These are phyloP conservation scores for Moniliella sp. DNA, from an alignment of 1,284 basidiomycete genomes.

Conservation along the genomic window DNA sequence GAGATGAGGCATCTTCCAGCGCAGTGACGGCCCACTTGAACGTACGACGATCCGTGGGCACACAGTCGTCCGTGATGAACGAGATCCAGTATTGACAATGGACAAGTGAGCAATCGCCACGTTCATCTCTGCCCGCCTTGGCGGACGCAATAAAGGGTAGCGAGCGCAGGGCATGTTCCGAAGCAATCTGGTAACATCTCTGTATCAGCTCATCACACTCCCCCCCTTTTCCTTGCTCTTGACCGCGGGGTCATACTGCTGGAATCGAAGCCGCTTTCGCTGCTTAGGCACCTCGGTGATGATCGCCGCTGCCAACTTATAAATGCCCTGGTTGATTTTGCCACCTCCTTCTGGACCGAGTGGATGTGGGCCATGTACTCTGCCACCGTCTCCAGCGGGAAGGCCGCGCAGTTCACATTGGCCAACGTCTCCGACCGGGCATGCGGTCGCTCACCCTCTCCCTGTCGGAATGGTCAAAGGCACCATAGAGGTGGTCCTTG, in stretches of 20 bases:
- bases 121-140: conserved; percentile 21
- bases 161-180: conserved; percentile 42
- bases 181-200: conserved; percentile 86
- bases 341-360: conserved; percentile 63
- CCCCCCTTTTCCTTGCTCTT: conserved; percentile 3
- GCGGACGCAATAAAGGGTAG: conserved; percentile 27
- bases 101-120: conserved; percentile 20
- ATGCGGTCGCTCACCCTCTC: conserved; percentile 4
- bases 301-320: conserved; percentile 73
- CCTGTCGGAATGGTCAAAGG: conserved; percentile 11
- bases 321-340: conserved; percentile 68
- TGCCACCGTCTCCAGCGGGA: conserved; percentile 43
- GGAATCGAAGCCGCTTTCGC: no score
- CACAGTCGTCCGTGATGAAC: conserved; percentile 94
- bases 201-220: conserved; percentile 52
- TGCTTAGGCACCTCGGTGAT: conserved; percentile 20
- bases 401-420: conserved; percentile 4
- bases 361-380: conserved; percentile 88
- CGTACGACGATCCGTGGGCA: conserved; percentile 80
- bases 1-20: conserved; percentile 78
- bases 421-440: conserved; percentile 1
- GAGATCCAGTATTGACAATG: conserved; percentile 63
- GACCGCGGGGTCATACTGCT: no score
- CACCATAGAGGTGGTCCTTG: conserved; percentile 49
- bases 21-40: conserved; percentile 97